A percentile compares a stretch with the other conserved stretches of the same genome.
Evolutionary conservation across 2,329 filamentous ascomycete genomes (phyloP).

Genomic region (Tothia fuscella): DNA sequence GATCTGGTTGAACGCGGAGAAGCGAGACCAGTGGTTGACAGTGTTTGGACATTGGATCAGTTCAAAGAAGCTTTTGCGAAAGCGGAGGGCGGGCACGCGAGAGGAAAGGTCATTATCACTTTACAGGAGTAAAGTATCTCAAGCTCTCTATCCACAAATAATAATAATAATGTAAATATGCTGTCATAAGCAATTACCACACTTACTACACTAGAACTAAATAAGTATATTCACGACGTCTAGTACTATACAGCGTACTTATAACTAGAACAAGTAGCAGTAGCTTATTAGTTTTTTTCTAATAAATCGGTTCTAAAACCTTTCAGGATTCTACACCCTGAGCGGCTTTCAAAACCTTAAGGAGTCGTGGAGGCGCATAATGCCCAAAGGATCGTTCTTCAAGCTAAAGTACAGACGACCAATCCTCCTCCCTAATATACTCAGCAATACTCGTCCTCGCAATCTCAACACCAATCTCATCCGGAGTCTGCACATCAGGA

Average conservation of each 20-base stretch:
- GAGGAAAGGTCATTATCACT: conserved; percentile 23
- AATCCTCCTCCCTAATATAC: conserved; percentile 3
- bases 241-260: too few relatives aligned
- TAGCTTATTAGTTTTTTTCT: too few relatives aligned
- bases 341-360: too few relatives aligned
- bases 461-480: neutral
- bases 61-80: conserved; percentile 23
- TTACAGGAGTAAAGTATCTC: neutral
- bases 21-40: conserved; percentile 8
- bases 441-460: neutral
- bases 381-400: too few relatives aligned
- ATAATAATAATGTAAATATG: neutral
- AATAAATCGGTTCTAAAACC: too few relatives aligned
- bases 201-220: neutral
- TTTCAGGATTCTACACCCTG: too few relatives aligned
- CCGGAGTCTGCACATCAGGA: conserved; percentile 10
- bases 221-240: too few relatives aligned
- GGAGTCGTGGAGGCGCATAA: too few relatives aligned
- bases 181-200: neutral
- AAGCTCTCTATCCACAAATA: neutral
- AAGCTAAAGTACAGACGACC: neutral
- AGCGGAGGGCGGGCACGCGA: conserved; percentile 25
- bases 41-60: neutral
- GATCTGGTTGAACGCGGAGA: conserved; percentile 7
- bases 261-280: too few relatives aligned